Percentiles rank a stretch among this genome's conserved stretches.
These are phyloP conservation scores for Diaporthe sp. DNA, from an alignment of 2,329 filamentous ascomycete species.

Conservation along the genomic window DNA sequence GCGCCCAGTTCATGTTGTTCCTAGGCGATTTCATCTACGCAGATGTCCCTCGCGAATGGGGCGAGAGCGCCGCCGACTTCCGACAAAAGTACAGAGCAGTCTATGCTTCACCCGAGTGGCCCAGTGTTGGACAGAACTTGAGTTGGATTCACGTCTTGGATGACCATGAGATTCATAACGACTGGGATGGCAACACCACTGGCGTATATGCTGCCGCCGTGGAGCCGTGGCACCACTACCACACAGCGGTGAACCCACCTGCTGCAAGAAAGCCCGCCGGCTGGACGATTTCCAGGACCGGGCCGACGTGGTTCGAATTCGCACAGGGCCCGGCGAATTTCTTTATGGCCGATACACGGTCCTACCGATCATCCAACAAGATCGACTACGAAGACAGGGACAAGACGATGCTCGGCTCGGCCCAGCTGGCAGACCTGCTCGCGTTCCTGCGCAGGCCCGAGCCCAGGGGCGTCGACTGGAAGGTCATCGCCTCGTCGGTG, in stretches of 20 bases:
- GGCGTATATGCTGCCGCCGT: slow-evolving; percentile 83
- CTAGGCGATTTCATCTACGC: slow-evolving; percentile 91
- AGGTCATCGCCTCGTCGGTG: slow-evolving; percentile 88
- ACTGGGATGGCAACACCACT: slow-evolving; percentile 85
- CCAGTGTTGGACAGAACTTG: slow-evolving; percentile 77
- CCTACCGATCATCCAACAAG: slow-evolving; percentile 79
- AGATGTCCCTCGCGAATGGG: slow-evolving; percentile 86
- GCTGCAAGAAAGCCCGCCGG: slow-evolving; percentile 62
- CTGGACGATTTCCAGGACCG: slow-evolving; percentile 48
- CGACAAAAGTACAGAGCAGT: slow-evolving; percentile 92
- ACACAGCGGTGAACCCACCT: slow-evolving; percentile 86
- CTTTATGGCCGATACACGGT: slow-evolving; percentile 93
- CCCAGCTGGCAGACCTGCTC: slow-evolving; percentile 84
- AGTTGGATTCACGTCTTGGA: slow-evolving; percentile 98
- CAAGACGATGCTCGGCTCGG: slow-evolving; percentile 88
- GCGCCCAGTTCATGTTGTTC: slow-evolving; percentile 83
- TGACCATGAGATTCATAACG: slow-evolving; percentile 96
- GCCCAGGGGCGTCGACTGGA: slow-evolving; percentile 86
- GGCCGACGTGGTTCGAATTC: slow-evolving; percentile 89
- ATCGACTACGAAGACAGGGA: slow-evolving; percentile 68
- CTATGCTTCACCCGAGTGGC: slow-evolving; percentile 96
- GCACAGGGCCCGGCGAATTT: slow-evolving; percentile 90
- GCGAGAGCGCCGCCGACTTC: slow-evolving; percentile 78
- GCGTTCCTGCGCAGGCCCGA: slow-evolving; percentile 79
- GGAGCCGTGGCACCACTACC: slow-evolving; percentile 89